Evolutionary conservation across 148 eudicot genomes (phyloP).

Genomic region (Rhododendron ovatum): DNA sequence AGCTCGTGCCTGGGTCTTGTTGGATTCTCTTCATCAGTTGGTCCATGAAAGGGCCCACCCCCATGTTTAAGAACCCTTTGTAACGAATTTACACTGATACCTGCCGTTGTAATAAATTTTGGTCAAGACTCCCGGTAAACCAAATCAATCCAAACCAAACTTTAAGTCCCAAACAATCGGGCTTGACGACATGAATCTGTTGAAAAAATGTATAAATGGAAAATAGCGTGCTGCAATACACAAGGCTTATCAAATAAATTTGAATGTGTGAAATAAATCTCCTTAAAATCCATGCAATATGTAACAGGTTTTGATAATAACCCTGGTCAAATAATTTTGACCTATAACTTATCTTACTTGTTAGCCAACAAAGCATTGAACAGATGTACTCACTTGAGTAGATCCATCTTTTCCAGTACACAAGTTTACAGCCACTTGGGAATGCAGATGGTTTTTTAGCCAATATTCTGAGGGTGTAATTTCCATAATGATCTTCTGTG

Average conservation of each 20-base stretch:
- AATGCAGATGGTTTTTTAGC: not conserved
- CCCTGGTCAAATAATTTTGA: not conserved
- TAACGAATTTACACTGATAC: not conserved
- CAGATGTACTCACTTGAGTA: not conserved
- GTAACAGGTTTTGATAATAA: not conserved
- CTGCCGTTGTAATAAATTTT: not conserved
- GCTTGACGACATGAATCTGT: not conserved
- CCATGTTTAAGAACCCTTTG: not conserved
- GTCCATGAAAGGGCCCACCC: not conserved
- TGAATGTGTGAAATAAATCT: not conserved
- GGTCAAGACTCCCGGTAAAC: not conserved
- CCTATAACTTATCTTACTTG: not conserved
- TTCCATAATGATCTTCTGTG: not conserved
- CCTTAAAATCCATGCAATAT: not conserved
- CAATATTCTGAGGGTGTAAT: not conserved
- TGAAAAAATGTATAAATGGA: not conserved
- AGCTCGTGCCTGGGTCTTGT: not conserved
- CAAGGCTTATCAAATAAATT: not conserved
- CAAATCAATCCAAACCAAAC: not conserved
- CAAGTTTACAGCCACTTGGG: not conserved
- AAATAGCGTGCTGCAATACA: not conserved
- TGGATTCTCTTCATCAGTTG: not conserved
- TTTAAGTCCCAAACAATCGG: not conserved
- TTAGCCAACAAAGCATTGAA: not conserved
- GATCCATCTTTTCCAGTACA: not conserved